phyloP scores from a whole-genome alignment of 1,139 yeast genomes.

The Williopsis jadinii region DNA sequence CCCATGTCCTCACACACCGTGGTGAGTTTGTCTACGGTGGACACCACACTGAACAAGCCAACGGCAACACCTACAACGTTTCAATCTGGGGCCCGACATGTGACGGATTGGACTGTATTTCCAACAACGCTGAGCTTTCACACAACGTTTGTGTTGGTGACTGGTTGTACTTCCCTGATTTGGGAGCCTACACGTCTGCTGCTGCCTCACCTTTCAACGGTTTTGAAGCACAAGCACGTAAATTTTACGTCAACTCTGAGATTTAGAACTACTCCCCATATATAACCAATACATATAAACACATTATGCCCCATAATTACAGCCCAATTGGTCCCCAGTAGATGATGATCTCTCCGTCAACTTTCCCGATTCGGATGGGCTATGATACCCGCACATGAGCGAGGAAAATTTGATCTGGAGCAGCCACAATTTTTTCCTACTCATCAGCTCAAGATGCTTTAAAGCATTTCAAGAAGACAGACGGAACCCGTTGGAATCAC shows the following conservation, averaged over 20 bases:
- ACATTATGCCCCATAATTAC: too few relatives aligned
- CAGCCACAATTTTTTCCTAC: too few relatives aligned
- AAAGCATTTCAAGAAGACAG: too few relatives aligned
- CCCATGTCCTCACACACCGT: constrained; percentile 55
- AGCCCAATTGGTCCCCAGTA: too few relatives aligned
- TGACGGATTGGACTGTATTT: constrained; percentile 88
- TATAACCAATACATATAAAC: too few relatives aligned
- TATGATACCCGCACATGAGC: too few relatives aligned
- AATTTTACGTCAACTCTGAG: constrained; percentile 53
- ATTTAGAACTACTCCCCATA: background rate
- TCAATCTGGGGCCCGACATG: constrained; percentile 99
- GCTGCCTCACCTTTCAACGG: constrained; percentile 91
- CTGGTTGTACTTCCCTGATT: constrained; percentile 78
- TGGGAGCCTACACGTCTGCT: constrained; percentile 93
- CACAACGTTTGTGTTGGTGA: constrained; percentile 74
- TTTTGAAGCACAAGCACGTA: constrained; percentile 55
- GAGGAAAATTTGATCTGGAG: too few relatives aligned
- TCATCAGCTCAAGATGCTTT: too few relatives aligned
- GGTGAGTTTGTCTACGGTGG: constrained; percentile 42
- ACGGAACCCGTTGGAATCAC: background rate
- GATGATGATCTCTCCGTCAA: too few relatives aligned
- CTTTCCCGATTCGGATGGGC: too few relatives aligned
- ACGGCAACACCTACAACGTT: constrained; percentile 29
- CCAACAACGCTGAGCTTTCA: constrained; percentile 44
- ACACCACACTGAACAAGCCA: constrained; percentile 14